Evolutionary conservation across 2,329 filamentous ascomycete genomes (phyloP).

Genomic region (Fusarium haematococcum): DNA sequence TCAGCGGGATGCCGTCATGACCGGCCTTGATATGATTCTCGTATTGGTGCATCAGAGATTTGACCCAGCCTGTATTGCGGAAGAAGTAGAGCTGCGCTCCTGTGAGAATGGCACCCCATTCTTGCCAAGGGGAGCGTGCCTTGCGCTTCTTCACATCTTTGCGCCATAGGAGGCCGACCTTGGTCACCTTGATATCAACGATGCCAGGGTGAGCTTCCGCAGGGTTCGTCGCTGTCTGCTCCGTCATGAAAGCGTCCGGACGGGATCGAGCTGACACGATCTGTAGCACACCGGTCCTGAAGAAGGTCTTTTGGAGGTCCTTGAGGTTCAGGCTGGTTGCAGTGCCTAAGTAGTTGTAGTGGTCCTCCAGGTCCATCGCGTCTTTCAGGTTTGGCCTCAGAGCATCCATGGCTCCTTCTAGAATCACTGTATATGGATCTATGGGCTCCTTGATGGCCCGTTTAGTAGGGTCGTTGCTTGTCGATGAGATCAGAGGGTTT

Average conservation of each 20-base stretch:
- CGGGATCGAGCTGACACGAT: conserved; percentile 94
- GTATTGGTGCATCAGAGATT: conserved; percentile 88
- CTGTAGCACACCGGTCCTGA: conserved; percentile 90
- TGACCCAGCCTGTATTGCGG: conserved; percentile 92
- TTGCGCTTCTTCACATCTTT: conserved; percentile 96
- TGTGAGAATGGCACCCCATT: conserved; percentile 97
- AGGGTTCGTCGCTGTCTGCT: conserved; percentile 85
- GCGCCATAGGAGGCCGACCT: conserved; percentile 93
- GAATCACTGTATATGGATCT: conserved; percentile 93
- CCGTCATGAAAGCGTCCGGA: conserved; percentile 94
- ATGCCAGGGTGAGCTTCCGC: conserved; percentile 90
- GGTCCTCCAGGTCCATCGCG: conserved; percentile 91
- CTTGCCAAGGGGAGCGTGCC: conserved; percentile 95
- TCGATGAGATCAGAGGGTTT: conserved; percentile 75
- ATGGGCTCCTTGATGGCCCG: conserved; percentile 83
- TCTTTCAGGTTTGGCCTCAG: conserved; percentile 89
- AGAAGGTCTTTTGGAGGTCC: conserved; percentile 88
- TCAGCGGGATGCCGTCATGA: conserved; percentile 79
- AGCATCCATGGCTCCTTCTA: conserved; percentile 87
- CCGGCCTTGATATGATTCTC: conserved; percentile 84
- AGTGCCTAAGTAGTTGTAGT: conserved; percentile 88
- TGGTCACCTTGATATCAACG: conserved; percentile 97
- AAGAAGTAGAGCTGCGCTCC: conserved; percentile 99
- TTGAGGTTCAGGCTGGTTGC: conserved; percentile 81
- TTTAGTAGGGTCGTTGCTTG: conserved; percentile 64